Conservation (phyloP, 805 yeast species). For the Starmerella bacillaris region DNA sequence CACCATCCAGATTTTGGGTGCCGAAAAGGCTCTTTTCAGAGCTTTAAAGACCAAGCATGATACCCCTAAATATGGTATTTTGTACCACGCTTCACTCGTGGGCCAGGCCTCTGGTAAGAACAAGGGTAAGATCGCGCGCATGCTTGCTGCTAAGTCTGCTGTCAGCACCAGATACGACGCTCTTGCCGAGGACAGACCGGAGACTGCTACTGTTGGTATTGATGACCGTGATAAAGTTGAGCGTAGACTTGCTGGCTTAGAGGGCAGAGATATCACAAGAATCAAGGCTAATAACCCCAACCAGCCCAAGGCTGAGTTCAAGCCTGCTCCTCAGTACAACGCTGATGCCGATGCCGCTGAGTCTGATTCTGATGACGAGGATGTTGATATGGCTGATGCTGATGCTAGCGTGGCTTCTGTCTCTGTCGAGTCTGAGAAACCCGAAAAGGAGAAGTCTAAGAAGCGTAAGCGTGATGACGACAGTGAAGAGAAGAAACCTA, state of each 20-base stretch:
- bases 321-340: conserved; percentile 76
- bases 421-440: conserved; percentile 6
- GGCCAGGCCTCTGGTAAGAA: conserved; percentile 97
- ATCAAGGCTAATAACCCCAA: conserved; percentile 59
- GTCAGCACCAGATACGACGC: conserved; percentile 94
- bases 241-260: conserved; percentile 80
- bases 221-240: conserved; percentile 87
- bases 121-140: conserved; percentile 98
- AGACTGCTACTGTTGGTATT: conserved; percentile 82
- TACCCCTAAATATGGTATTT: conserved; percentile 94
- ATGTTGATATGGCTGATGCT: conserved; percentile 25
- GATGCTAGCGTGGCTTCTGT: conserved; percentile 12
- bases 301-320: conserved; percentile 68
- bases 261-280: conserved; percentile 81
- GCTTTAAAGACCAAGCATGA: conserved; percentile 97
- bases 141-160: conserved; percentile 95
- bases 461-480: conserved; percentile 14
- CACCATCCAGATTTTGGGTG: conserved; percentile 93
- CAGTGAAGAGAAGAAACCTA: conserved; percentile 14
- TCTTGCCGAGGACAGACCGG: conserved; percentile 89
- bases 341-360: conserved; percentile 81
- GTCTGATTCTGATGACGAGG: conserved; percentile 29
- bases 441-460: conserved; percentile 14
- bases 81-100: conserved; percentile 90
- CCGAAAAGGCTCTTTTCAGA: conserved; percentile 96